A percentile compares a stretch with the other conserved stretches of the same genome.
phyloP scores from a whole-genome alignment of 495 filamentous ascomycete species.

The Xylaria curta region DNA sequence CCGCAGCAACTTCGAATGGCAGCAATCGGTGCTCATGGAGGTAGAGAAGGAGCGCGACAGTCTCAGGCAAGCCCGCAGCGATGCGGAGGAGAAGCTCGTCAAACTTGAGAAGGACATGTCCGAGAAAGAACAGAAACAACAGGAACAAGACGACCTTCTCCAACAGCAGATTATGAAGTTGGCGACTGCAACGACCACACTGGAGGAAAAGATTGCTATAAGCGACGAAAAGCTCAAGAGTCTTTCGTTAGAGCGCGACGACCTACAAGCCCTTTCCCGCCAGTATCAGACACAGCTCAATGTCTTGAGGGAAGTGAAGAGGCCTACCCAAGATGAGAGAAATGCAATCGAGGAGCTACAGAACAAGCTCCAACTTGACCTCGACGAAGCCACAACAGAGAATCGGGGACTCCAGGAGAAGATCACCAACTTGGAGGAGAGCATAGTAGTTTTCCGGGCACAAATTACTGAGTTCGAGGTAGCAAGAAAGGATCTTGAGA shows the following conservation, averaged over 20 bases:
- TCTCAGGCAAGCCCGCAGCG: slow-evolving; percentile 40
- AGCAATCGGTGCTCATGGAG: slow-evolving; percentile 46
- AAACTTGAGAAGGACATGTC: slow-evolving; percentile 44
- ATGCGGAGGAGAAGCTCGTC: slow-evolving; percentile 39
- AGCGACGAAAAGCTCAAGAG: slow-evolving; percentile 47
- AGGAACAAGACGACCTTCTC: slow-evolving; percentile 46
- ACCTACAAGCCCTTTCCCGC: slow-evolving; percentile 29
- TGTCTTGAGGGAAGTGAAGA: slow-evolving; percentile 30
- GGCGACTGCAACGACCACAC: slow-evolving; percentile 40
- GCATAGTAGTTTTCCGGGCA: slow-evolving; percentile 29
- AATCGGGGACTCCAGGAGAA: slow-evolving; percentile 30
- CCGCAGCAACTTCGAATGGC: slow-evolving; percentile 48
- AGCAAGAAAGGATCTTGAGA: slow-evolving; percentile 31
- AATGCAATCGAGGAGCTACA: slow-evolving; percentile 33
- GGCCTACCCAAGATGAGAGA: slow-evolving; percentile 24
- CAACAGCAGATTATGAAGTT: slow-evolving; percentile 46
- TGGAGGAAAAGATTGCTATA: slow-evolving; percentile 45
- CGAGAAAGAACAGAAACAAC: slow-evolving; percentile 42
- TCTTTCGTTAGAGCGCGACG: slow-evolving; percentile 38
- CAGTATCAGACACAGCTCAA: slow-evolving; percentile 32
- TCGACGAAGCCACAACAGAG: slow-evolving; percentile 29
- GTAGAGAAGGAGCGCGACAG: slow-evolving; percentile 49
- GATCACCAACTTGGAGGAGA: slow-evolving; percentile 33
- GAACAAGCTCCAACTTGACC: slow-evolving; percentile 35
- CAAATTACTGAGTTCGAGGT: slow-evolving; percentile 32